Evolutionary conservation across 1,284 basidiomycete genomes (phyloP), one percentile per base, ranked within the genome.

Genomic region (Ceratobasidium sp.): DNA sequence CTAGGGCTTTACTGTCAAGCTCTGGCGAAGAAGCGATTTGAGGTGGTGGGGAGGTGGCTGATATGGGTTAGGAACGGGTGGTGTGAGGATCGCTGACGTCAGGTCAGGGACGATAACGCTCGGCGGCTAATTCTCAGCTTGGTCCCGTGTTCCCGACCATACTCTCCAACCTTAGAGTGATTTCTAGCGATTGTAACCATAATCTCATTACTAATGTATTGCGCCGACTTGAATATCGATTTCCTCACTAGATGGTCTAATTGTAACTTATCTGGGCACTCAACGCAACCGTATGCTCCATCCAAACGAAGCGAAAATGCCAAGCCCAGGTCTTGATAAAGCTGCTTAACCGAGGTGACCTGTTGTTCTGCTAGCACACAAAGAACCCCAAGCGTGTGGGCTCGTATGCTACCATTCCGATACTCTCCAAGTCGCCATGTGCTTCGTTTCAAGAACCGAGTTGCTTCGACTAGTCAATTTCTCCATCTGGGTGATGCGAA

Each of bases 61-160:
- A 58, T 64, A n/a, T 64, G 40, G 69, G 26, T 44, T 20, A 42
- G 15, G 26, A 56, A 60, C 69, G 26, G 39, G 69, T 71, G 69
- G 69, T 46, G 51, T 49, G 55, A 28, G 69, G 40, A 20, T 20
- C 2, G 49, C 67, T 69, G 67, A 69, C 51, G 51, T 69, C 67
- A 71, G 23, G 26, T 42, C 23, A 20, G 12, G 69, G 6, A 9
- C 9, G 13, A 46, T 58, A 55, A 7, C 55, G 53, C 69, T 42
- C 20, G 39, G 69, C 55, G 69, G 12, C 28, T 58, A 33, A 18
- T 33, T 18, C 33, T 13, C 7, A 39, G 20, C 42, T 40, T 44
- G n/a, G 49, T 51, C 15, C 6, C 49, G 49, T 33, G 58, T 20
- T 39, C 58, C 12, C 61, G 20, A 42, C 61, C 61, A 64, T 40